Evolutionary conservation across 495 filamentous ascomycete genomes (phyloP).

Genomic region (Astrocystis sublimbata): DNA sequence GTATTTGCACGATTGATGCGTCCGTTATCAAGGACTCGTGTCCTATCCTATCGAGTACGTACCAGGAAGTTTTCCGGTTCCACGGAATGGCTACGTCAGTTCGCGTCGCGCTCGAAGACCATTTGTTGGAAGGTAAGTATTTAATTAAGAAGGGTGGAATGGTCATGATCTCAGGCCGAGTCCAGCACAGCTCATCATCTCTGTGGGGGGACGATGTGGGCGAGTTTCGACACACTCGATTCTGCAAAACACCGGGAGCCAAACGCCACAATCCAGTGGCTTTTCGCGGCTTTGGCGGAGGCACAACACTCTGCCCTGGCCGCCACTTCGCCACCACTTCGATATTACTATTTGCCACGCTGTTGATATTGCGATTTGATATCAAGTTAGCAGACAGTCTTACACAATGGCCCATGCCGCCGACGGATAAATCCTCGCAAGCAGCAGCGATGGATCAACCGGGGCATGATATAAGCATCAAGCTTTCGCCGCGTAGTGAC

Average conservation of each 20-base stretch:
- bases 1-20: conserved; percentile 21
- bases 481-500: not conserved
- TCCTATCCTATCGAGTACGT: conserved; percentile 28
- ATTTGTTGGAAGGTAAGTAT: conserved; percentile 27
- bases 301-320: conserved; percentile 30
- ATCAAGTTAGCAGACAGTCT: conserved; percentile 8
- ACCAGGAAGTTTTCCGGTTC: conserved; percentile 34
- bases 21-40: conserved; percentile 21
- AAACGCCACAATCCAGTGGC: conserved; percentile 20
- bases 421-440: conserved; percentile 32
- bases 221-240: conserved; percentile 28
- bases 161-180: conserved; percentile 21
- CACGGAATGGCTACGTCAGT: conserved; percentile 11
- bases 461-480: conserved; percentile 2
- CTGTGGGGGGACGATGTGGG: conserved; percentile 26
- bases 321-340: conserved; percentile 32
- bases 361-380: conserved; percentile 24
- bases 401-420: conserved; percentile 38
- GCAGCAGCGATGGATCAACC: conserved; percentile 1
- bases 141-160: conserved; percentile 31
- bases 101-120: conserved; percentile 28
- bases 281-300: conserved; percentile 35
- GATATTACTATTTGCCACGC: conserved; percentile 25
- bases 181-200: conserved; percentile 19
- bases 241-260: conserved; percentile 11